phyloP scores from a whole-genome alignment of 2,329 filamentous ascomycete genomes.

The Talaromyces sp. region DNA sequence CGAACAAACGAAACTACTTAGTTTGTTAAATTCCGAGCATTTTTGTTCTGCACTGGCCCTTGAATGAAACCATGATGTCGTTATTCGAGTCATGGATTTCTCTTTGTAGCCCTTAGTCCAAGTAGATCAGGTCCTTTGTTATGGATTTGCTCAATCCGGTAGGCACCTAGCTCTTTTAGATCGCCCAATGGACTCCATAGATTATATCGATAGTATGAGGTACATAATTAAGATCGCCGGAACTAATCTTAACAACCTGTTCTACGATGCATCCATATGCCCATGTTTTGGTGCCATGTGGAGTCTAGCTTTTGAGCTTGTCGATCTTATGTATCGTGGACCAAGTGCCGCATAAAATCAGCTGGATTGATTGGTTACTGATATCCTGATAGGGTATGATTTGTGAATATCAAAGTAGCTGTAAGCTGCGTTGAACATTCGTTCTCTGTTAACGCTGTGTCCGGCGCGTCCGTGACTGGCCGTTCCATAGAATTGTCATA shows the following conservation, averaged over 20 bases:
- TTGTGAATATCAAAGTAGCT: not conserved
- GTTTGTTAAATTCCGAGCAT: not conserved
- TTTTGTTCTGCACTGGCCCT: not conserved
- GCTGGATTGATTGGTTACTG: not conserved
- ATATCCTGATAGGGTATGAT: too few relatives aligned
- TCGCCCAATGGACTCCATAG: not conserved
- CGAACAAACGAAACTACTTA: not conserved
- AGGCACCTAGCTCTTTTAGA: not conserved
- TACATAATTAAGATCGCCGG: constrained; percentile 3
- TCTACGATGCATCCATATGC: not conserved
- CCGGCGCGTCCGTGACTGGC: not conserved
- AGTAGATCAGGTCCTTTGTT: not conserved
- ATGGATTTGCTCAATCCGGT: not conserved
- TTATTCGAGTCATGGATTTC: not conserved
- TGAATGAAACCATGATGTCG: not conserved
- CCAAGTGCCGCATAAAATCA: not conserved
- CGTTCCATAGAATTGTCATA: not conserved
- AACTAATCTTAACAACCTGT: not conserved
- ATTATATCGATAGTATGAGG: not conserved
- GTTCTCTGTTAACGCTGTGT: not conserved
- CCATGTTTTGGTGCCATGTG: not conserved
- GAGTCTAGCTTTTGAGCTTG: constrained; percentile 3
- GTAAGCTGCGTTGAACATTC: not conserved
- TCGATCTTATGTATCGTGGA: not conserved
- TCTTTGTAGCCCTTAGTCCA: not conserved